phyloP scores from a whole-genome alignment of 345 rosid genomes.

The Pistacia vera region DNA sequence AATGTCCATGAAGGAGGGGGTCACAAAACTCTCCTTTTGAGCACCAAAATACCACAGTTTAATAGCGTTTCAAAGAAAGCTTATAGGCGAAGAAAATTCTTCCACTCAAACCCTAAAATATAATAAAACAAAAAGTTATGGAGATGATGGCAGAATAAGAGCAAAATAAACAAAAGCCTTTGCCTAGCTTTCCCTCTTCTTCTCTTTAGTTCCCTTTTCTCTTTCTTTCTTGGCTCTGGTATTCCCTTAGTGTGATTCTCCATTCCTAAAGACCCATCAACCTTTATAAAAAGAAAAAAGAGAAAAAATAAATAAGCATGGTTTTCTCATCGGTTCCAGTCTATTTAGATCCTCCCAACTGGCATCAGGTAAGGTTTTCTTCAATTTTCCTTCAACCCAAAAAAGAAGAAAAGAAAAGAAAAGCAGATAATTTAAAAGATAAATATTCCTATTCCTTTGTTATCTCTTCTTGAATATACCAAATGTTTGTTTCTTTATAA shows the following conservation, averaged over 20 bases:
- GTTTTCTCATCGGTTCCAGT: conserved; percentile 68
- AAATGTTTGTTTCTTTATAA: conserved; percentile 30
- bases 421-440: conserved; percentile 33
- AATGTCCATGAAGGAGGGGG: conserved; percentile 33
- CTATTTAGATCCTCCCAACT: conserved; percentile 67
- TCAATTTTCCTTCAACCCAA: conserved; percentile 28
- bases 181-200: conserved; percentile 32
- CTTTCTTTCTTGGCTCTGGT: conserved; percentile 51
- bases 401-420: conserved; percentile 5
- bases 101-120: conserved; percentile 71
- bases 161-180: conserved; percentile 23
- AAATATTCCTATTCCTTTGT: conserved; percentile 59
- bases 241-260: conserved; percentile 60
- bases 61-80: conserved; percentile 42
- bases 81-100: conserved; percentile 56
- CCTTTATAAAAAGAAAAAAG: conserved; percentile 58
- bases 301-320: conserved; percentile 46
- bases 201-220: conserved; percentile 38
- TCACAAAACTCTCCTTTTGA: conserved; percentile 25
- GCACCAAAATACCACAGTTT: conserved; percentile 34
- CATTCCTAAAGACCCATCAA: conserved; percentile 65
- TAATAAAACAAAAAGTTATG: conserved; percentile 49
- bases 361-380: conserved; percentile 67
- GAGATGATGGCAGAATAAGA: conserved; percentile 37
- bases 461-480: conserved; percentile 57